Evolutionary conservation across 495 filamentous ascomycete genomes (phyloP), one percentile per base, ranked within the genome.

Genomic region (Lophiostoma macrostomum): DNA sequence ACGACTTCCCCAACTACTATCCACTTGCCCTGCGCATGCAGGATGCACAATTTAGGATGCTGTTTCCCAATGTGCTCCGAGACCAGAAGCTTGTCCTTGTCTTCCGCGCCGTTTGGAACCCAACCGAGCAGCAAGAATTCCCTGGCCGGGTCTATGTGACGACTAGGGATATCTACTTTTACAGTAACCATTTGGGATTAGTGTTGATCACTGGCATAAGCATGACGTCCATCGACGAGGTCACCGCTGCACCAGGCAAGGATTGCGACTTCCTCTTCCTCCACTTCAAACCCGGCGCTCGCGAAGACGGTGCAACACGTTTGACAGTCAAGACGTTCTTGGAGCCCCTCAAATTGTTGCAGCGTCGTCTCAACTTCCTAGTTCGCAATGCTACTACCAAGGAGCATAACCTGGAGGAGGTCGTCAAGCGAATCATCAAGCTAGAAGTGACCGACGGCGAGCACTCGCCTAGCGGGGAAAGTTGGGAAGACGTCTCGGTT

Each of bases 201-300:
- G 88, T 95, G 0, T 74, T 96, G 38, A 90, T 88, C 1, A 87
- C 88, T 28, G 79, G 78, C 16, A 78, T 88, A 28, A 79, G 76
- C 29, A 74, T 98, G 36, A 76, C 80, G n/a, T 80, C 71, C 47
- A 86, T 97, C 52, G 78, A 78, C 30, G 93, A 96, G 66, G 87
- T 97, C 37, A 96, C 90, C 18, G 87, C 88, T 32, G 89, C 90
- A 10, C 82, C 87, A 20, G 94, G 91, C 28, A 80, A 83, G 59
- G 91, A 97, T 53, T 95, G 88, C 65, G 93, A 98, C 68, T 94
- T 91, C 66, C 78, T 98, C 16, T 96, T 87, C 69, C 71, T 97
- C 37, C 93, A 97, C 64, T 73, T 94, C 7, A 83, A 84, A 49
- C 76, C 81, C 32, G 63, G 68, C 1, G 70, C 76, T n/a, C 78